A percentile compares a stretch with the other conserved stretches of the same genome.
Evolutionary conservation across 306 rosid genomes (phyloP).

Genomic region (Fragaria iinumae): DNA sequence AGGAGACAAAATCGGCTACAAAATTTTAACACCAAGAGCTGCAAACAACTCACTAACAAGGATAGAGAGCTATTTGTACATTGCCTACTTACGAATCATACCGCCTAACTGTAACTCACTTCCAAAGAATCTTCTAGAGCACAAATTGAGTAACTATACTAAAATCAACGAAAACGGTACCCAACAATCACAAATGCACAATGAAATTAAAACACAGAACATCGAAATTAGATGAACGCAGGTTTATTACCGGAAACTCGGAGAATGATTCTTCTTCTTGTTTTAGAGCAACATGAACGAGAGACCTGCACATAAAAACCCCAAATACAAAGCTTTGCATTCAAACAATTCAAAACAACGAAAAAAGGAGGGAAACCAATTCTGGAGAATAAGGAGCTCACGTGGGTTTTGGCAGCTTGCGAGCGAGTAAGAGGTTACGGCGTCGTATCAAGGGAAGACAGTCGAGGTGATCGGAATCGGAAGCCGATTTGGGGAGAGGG

Average conservation of each 20-base stretch:
- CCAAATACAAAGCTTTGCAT: slow-evolving; percentile 5
- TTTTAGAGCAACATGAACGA: background rate
- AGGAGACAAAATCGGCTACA: background rate
- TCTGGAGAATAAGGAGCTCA: slow-evolving; percentile 3
- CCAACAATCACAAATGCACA: background rate
- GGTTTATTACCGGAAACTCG: background rate
- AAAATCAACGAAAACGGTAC: background rate
- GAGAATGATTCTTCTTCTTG: background rate
- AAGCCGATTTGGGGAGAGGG: slow-evolving; percentile 18
- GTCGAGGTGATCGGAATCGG: slow-evolving; percentile 33
- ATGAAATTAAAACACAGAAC: background rate
- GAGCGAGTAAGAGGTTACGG: slow-evolving; percentile 15
- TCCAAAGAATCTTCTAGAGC: background rate
- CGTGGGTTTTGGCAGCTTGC: background rate
- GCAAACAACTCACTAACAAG: background rate
- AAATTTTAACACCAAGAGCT: background rate
- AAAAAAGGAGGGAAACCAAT: background rate
- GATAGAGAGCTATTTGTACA: background rate
- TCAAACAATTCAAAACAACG: background rate
- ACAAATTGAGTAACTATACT: background rate
- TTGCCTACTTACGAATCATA: background rate
- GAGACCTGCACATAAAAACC: background rate
- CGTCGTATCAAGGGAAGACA: slow-evolving; percentile 43
- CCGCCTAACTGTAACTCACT: background rate
- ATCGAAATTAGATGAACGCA: background rate